Percentiles rank a stretch among this genome's conserved stretches.
Conservation (phyloP, 495 filamentous ascomycete genomes). For the Clavariopsis aquatica region DNA sequence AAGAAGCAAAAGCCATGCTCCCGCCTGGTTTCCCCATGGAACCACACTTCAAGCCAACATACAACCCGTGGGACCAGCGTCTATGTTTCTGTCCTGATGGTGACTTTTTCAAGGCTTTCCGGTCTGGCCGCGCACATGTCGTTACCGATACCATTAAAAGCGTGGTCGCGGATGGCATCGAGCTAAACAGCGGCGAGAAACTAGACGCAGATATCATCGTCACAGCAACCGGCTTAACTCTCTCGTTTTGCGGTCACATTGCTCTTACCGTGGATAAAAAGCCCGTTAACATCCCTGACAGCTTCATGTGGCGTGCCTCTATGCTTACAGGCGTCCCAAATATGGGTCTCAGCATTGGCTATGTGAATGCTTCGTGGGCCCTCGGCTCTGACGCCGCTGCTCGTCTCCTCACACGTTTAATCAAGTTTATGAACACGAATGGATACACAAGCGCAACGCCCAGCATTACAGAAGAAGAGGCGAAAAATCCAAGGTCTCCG, state of each 20-base stretch:
- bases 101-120: constrained; percentile 69
- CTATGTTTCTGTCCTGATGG: constrained; percentile 70
- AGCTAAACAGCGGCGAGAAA: constrained; percentile 55
- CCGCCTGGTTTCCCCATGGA: constrained; percentile 58
- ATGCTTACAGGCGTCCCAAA: constrained; percentile 66
- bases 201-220: constrained; percentile 71
- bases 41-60: constrained; percentile 70
- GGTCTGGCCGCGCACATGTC: constrained; percentile 59
- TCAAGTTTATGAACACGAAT: constrained; percentile 49
- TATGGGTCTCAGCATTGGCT: constrained; percentile 57
- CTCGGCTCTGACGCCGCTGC: constrained; percentile 59
- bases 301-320: constrained; percentile 59
- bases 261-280: constrained; percentile 57
- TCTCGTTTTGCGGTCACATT: constrained; percentile 57
- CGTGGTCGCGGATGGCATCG: constrained; percentile 61
- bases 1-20: constrained; percentile 51
- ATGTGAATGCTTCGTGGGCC: constrained; percentile 62
- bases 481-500: constrained; percentile 44
- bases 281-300: constrained; percentile 49
- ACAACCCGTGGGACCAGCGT: constrained; percentile 74
- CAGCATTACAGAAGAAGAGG: constrained; percentile 37
- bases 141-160: constrained; percentile 68
- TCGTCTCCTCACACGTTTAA: constrained; percentile 50
- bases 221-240: constrained; percentile 70
- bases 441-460: constrained; percentile 43